Conservation (phyloP, 225 moss, liverwort and hornwort species). For the Sphagnum tenellum region DNA sequence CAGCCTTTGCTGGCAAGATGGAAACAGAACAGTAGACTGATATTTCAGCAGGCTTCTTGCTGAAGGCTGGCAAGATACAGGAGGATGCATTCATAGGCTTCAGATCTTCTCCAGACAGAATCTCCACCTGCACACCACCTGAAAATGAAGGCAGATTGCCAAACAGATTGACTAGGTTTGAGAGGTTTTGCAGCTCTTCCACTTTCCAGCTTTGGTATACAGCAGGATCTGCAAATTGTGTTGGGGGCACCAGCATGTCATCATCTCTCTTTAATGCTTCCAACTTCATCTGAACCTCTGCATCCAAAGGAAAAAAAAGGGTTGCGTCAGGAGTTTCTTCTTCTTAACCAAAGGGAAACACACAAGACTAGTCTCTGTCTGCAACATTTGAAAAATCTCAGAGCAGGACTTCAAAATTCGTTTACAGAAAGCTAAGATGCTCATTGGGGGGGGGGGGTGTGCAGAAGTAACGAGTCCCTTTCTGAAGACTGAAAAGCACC, state of each 20-base stretch:
- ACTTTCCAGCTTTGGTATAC: constrained; percentile 28
- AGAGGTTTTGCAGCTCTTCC: constrained; percentile 21
- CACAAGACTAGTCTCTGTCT: too few species aligned
- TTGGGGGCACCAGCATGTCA: constrained; percentile 7
- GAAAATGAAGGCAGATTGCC: constrained; percentile 34
- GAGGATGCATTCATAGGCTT: constrained; percentile 8
- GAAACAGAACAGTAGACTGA: constrained; percentile 37
- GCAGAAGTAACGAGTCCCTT: too few species aligned
- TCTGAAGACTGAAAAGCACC: too few species aligned
- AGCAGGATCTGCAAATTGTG: constrained; percentile 20
- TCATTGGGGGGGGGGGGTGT: too few species aligned
- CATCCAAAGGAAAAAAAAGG: constrained; percentile 2
- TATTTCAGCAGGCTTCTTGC: constrained; percentile 15
- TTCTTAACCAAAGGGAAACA: too few species aligned
- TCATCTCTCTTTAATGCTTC: constrained; percentile 21
- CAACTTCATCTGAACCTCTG: constrained; percentile 27
- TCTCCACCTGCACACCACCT: constrained; percentile 28
- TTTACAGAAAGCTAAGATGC: too few species aligned
- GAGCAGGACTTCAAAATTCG: too few species aligned
- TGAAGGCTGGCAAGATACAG: constrained; percentile 13
- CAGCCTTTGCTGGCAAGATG: constrained; percentile 9
- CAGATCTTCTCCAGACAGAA: constrained; percentile 25
- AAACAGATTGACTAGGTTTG: constrained; percentile 22
- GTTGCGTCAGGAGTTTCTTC: too few species aligned
- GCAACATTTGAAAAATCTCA: too few species aligned